Evolutionary conservation across 2,329 filamentous ascomycete species (phyloP).

Genomic region (Aspergillus sp.): DNA sequence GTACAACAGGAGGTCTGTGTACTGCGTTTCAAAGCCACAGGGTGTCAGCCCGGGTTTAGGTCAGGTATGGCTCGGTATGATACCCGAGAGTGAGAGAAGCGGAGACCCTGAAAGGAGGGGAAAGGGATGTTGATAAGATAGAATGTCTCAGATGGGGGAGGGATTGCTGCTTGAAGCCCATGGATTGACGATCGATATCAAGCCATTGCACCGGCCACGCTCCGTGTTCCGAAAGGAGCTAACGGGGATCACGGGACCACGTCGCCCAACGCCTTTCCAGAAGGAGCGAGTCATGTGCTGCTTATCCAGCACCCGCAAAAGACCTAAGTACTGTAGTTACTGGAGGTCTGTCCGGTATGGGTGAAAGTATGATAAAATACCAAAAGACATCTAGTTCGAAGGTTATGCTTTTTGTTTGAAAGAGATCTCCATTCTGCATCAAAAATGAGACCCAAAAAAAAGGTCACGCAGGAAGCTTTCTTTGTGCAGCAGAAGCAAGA

Average conservation of each 20-base stretch:
- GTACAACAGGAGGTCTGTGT: slow-evolving; percentile 8
- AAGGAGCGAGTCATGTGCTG: background rate
- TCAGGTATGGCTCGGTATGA: background rate
- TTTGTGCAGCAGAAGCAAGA: background rate
- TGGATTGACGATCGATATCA: background rate
- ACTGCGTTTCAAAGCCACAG: background rate
- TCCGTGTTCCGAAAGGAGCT: background rate
- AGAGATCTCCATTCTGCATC: background rate
- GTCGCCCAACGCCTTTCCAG: background rate
- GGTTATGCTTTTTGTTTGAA: no score
- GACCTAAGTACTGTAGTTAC: background rate
- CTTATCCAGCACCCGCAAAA: background rate
- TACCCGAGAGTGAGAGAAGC: background rate
- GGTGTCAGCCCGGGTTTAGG: background rate
- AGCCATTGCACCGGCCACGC: no score
- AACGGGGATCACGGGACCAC: slow-evolving; percentile 2
- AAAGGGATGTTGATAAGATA: slow-evolving; percentile 2
- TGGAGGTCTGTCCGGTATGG: no score
- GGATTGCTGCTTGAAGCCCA: background rate
- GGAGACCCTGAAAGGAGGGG: background rate
- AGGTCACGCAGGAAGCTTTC: background rate
- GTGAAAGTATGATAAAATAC: no score
- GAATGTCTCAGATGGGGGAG: background rate
- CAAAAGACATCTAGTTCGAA: no score
- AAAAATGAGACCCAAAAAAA: background rate